Evolutionary conservation across 2,329 filamentous ascomycete genomes (phyloP).

Genomic region (Colletotrichum endophyticum): DNA sequence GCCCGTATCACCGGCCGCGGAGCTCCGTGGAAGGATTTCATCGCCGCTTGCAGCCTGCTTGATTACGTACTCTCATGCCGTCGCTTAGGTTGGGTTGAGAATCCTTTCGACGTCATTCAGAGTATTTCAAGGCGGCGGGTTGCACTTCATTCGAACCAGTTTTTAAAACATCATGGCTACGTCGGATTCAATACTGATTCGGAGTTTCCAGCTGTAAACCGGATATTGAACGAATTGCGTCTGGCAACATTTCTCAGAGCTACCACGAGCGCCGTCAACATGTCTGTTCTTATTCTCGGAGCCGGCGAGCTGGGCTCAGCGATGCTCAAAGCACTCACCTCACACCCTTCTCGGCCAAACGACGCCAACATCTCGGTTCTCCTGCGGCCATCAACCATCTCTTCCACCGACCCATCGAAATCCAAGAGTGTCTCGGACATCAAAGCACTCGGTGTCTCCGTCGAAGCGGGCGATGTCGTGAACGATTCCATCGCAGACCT

Average conservation of each 20-base stretch:
- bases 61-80: background rate
- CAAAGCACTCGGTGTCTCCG: conserved; percentile 37
- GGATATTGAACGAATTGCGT: accelerated
- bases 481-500: conserved; percentile 40
- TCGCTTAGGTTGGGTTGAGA: accelerated
- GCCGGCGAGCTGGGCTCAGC: conserved; percentile 69
- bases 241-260: accelerated
- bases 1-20: background rate
- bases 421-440: conserved; percentile 36
- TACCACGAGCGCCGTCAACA: accelerated
- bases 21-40: background rate
- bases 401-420: conserved; percentile 41
- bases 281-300: conserved; percentile 63
- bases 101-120: background rate
- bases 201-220: background rate
- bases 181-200: accelerated
- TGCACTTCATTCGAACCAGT: accelerated
- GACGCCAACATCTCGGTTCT: conserved; percentile 54
- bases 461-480: conserved; percentile 52
- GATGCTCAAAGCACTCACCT: conserved; percentile 55
- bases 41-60: background rate
- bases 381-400: conserved; percentile 54
- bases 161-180: background rate
- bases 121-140: background rate
- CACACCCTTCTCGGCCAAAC: conserved; percentile 44